Evolutionary conservation across 306 rosid species (phyloP).

Genomic region (Fragaria vesca): DNA sequence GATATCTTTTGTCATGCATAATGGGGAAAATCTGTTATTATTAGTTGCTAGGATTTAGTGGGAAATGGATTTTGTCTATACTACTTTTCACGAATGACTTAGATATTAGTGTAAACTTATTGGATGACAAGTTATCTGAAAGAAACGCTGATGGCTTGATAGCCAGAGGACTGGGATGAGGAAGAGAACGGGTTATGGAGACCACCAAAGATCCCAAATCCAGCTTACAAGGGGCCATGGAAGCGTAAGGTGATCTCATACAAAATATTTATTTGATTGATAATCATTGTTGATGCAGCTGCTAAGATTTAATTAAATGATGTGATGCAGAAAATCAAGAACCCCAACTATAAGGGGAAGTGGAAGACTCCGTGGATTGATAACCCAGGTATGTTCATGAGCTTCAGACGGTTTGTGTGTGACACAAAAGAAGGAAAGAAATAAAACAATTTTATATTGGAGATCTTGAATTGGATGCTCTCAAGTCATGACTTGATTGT

Average conservation of each 20-base stretch:
- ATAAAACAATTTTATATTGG: background rate
- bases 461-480: background rate
- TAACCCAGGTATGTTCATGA: constrained; percentile 64
- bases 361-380: constrained; percentile 90
- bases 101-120: constrained; percentile 6
- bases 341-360: constrained; percentile 89
- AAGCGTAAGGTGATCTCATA: constrained; percentile 68
- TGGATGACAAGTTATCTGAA: background rate
- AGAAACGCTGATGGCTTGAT: constrained; percentile 26
- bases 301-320: constrained; percentile 27
- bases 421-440: background rate
- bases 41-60: background rate
- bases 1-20: background rate
- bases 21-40: background rate
- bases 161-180: constrained; percentile 87
- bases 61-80: background rate
- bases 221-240: constrained; percentile 92
- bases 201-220: constrained; percentile 75
- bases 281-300: constrained; percentile 7
- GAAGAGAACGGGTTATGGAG: constrained; percentile 87
- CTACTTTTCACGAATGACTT: constrained; percentile 13
- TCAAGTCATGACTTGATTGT: background rate
- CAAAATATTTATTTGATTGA: constrained; percentile 23
- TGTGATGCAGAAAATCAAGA: constrained; percentile 70
- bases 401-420: background rate